A percentile compares a stretch with the other conserved stretches of the same genome.
Evolutionary conservation across 495 filamentous ascomycete species (phyloP).

Genomic region (Aspergillus leporis): DNA sequence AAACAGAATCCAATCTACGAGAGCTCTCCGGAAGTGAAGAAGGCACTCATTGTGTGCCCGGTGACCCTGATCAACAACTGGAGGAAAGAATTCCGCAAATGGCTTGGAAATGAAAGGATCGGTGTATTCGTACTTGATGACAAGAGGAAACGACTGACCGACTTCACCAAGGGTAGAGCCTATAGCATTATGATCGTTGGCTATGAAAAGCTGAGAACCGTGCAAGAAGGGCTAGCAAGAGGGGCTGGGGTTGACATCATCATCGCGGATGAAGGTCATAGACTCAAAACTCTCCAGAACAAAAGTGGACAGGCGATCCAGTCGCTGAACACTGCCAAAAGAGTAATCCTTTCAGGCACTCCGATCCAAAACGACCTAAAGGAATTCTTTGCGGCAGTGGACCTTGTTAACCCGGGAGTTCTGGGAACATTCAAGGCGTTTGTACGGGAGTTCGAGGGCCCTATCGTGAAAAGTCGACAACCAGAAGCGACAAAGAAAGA

Average conservation of each 20-base stretch:
- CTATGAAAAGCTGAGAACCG: constrained; percentile 73
- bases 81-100: constrained; percentile 77
- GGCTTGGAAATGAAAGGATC: constrained; percentile 76
- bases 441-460: constrained; percentile 69
- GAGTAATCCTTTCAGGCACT: constrained; percentile 74
- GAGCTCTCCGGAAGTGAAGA: constrained; percentile 64
- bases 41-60: constrained; percentile 79
- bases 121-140: constrained; percentile 74
- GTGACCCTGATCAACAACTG: constrained; percentile 80
- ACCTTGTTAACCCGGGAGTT: constrained; percentile 77
- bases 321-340: constrained; percentile 64
- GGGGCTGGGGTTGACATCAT: constrained; percentile 71
- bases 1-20: constrained; percentile 76
- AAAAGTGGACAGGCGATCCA: constrained; percentile 77
- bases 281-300: constrained; percentile 80
- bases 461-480: constrained; percentile 72
- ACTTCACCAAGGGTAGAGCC: constrained; percentile 74
- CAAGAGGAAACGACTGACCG: constrained; percentile 63
- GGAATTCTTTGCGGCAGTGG: constrained; percentile 78
- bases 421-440: constrained; percentile 69
- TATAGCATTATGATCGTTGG: constrained; percentile 84
- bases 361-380: constrained; percentile 80
- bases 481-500: constrained; percentile 67
- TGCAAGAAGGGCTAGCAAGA: constrained; percentile 66
- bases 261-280: constrained; percentile 79